Evolutionary conservation across 2,329 filamentous ascomycete genomes (phyloP).

Genomic region (Trichophyton schoenleinii): DNA sequence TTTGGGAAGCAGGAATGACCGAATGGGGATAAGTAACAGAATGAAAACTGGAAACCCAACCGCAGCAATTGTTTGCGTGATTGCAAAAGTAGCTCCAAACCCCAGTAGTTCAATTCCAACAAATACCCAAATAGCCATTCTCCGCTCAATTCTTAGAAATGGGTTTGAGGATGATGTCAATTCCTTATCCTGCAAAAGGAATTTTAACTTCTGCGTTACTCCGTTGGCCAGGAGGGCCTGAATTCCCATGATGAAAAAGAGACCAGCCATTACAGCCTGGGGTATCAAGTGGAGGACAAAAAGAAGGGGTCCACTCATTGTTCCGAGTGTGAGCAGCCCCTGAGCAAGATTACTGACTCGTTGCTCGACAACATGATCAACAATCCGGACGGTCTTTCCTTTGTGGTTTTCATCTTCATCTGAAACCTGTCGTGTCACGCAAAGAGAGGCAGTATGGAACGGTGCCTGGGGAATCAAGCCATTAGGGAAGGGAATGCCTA

Average conservation of each 20-base stretch:
- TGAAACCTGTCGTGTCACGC: conserved; percentile 49
- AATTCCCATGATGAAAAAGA: conserved; percentile 77
- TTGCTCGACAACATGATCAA: conserved; percentile 53
- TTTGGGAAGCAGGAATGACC: conserved; percentile 51
- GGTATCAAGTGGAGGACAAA: conserved; percentile 65
- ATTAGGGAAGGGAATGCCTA: conserved; percentile 71
- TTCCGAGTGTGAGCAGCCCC: conserved; percentile 63
- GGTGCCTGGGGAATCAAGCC: conserved; percentile 73
- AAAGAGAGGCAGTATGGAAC: conserved; percentile 68
- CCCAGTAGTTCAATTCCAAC: conserved; percentile 55
- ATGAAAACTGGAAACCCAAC: conserved; percentile 71
- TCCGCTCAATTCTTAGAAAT: conserved; percentile 49
- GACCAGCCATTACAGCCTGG: conserved; percentile 63
- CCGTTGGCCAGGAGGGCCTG: conserved; percentile 66
- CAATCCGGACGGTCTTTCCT: conserved; percentile 49
- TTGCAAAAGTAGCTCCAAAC: conserved; percentile 68
- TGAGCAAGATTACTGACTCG: conserved; percentile 66
- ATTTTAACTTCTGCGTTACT: conserved; percentile 62
- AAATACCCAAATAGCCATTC: conserved; percentile 57
- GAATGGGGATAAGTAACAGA: conserved; percentile 53
- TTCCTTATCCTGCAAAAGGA: conserved; percentile 50
- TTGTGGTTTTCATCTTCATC: conserved; percentile 47
- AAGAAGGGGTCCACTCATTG: conserved; percentile 64
- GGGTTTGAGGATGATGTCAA: conserved; percentile 50
- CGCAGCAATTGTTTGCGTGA: conserved; percentile 70